Conservation (phyloP, 75 land plant genomes). For the Pinus tabuliformis region DNA sequence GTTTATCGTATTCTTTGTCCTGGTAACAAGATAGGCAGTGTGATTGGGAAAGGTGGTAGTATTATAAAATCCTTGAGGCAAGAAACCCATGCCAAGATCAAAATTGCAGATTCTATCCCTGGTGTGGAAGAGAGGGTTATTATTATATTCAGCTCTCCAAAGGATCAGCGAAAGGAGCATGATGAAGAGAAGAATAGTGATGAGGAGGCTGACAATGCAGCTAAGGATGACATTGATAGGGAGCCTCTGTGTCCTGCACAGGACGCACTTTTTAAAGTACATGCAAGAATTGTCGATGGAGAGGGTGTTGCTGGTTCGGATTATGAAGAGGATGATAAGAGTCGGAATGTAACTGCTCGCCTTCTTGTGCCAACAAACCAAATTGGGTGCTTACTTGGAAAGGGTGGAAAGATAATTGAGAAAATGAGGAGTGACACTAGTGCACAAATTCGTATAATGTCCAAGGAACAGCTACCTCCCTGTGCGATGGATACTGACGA, state of each 20-base stretch:
- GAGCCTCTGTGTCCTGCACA: conserved; percentile 57
- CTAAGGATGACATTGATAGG: conserved; percentile 2
- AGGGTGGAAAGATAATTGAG: conserved; percentile 71
- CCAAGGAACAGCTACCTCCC: conserved; percentile 68
- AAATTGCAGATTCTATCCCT: conserved; percentile 64
- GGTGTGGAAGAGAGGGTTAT: conserved; percentile 84
- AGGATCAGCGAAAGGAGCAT: conserved; percentile 1
- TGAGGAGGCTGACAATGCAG: conserved; percentile 16
- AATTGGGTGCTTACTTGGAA: conserved; percentile 84
- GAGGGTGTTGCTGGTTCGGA: conserved; percentile 24
- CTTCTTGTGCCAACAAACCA: conserved; percentile 73
- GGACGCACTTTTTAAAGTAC: conserved; percentile 71
- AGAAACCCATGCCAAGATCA: conserved; percentile 77
- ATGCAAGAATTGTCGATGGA: conserved; percentile 54
- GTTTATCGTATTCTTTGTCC: conserved; percentile 79
- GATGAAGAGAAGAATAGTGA: conserved; percentile 10
- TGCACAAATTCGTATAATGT: conserved; percentile 70
- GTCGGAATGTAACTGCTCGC: conserved; percentile 34
- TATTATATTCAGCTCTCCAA: conserved; percentile 39
- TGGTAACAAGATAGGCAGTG: conserved; percentile 61
- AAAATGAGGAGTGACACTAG: conserved; percentile 68
- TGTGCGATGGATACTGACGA: conserved; percentile 92
- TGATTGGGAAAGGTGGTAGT: conserved; percentile 83
- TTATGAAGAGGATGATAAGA: conserved; percentile 28
- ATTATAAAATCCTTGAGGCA: conserved; percentile 65